Percentiles rank a stretch among this genome's conserved stretches.
These are phyloP conservation scores for Leptomonas pyrrhocoris DNA, from an alignment of 208 protist genomes.

Conservation along the genomic window DNA sequence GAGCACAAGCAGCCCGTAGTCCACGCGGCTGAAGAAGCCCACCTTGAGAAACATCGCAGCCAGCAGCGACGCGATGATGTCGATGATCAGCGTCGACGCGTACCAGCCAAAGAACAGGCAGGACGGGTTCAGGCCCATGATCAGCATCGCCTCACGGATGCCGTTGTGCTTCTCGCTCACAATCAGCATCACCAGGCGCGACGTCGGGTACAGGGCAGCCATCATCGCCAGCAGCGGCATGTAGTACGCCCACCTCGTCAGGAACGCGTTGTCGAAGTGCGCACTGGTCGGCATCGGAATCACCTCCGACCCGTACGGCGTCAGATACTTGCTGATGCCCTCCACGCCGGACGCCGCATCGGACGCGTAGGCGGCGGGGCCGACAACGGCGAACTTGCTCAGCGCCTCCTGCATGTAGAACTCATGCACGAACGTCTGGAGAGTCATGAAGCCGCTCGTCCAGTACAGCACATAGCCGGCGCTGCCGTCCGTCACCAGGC, in stretches of 20 bases:
- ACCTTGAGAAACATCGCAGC: conserved; percentile 57
- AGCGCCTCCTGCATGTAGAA: conserved; percentile 52
- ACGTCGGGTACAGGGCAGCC: conserved; percentile 74
- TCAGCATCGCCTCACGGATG: conserved; percentile 87
- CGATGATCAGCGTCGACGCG: conserved; percentile 55
- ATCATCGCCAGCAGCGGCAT: conserved; percentile 80
- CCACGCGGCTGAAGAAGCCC: conserved; percentile 62
- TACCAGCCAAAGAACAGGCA: conserved; percentile 80
- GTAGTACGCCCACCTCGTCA: conserved; percentile 64
- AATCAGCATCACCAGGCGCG: conserved; percentile 63
- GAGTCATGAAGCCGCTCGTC: conserved; percentile 79
- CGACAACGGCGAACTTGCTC: background rate
- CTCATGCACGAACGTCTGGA: conserved; percentile 74
- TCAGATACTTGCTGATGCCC: conserved; percentile 47
- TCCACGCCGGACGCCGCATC: conserved; percentile 16
- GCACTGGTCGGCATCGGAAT: conserved; percentile 65
- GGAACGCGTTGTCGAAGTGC: conserved; percentile 56
- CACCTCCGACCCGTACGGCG: conserved; percentile 36
- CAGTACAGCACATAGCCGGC: conserved; percentile 69
- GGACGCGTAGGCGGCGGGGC: conserved; percentile 18
- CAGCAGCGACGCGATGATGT: conserved; percentile 61
- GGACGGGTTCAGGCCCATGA: conserved; percentile 84
- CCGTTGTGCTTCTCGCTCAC: conserved; percentile 81
- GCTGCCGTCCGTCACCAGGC: conserved; percentile 31
- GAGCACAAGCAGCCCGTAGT: conserved; percentile 69